phyloP scores from a whole-genome alignment of 2,329 filamentous ascomycete species.

The Penicillium glabrum region DNA sequence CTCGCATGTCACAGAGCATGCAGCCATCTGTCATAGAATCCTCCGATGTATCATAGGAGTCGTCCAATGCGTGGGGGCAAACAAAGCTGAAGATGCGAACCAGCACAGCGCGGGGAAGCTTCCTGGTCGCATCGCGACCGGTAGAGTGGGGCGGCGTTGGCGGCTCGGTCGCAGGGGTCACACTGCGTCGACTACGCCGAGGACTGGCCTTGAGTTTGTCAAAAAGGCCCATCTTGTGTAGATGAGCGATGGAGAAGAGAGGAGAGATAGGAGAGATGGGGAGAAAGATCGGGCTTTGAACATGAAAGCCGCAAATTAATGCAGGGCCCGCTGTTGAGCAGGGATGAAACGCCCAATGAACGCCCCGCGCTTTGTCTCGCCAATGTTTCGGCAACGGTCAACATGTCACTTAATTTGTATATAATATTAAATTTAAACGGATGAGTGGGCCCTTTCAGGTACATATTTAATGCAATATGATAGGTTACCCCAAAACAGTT shows the following conservation, averaged over 20 bases:
- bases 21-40: slow-evolving; percentile 76
- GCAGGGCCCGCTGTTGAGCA: slow-evolving; percentile 6
- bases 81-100: slow-evolving; percentile 76
- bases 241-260: neutral
- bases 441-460: neutral
- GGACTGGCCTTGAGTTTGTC: slow-evolving; percentile 31
- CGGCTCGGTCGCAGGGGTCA: slow-evolving; percentile 24
- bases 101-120: slow-evolving; percentile 68
- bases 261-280: neutral
- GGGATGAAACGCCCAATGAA: slow-evolving; percentile 10
- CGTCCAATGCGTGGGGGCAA: slow-evolving; percentile 78
- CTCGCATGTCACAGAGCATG: slow-evolving; percentile 90
- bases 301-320: slow-evolving; percentile 6
- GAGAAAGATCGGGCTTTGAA: slow-evolving; percentile 2
- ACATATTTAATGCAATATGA: neutral
- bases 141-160: slow-evolving; percentile 18
- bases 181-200: slow-evolving; percentile 21
- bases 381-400: neutral
- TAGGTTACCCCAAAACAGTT: neutral
- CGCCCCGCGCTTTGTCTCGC: neutral
- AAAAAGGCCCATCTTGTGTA: slow-evolving; percentile 31
- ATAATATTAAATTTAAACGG: neutral
- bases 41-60: slow-evolving; percentile 79
- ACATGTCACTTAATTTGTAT: neutral
- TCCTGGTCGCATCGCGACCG: slow-evolving; percentile 42